phyloP scores from a whole-genome alignment of 257 asterid genomes.

The Agastache rugosa region DNA sequence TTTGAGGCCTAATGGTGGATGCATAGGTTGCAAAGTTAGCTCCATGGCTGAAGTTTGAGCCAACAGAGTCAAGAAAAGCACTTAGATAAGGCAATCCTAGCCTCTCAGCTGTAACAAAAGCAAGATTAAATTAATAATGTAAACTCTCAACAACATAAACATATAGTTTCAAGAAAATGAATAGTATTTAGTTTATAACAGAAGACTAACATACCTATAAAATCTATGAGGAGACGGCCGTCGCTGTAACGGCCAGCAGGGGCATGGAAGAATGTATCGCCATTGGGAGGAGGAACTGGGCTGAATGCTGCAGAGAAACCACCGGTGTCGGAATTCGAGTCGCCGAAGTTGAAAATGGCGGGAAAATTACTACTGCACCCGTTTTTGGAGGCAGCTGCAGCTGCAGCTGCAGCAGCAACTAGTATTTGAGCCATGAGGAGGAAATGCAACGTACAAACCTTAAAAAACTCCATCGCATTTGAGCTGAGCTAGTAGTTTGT shows the following conservation, averaged over 20 bases:
- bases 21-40: conserved; percentile 88
- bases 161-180: neutral
- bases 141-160: too few relatives aligned
- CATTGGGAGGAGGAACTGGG: conserved; percentile 70
- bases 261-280: conserved; percentile 59
- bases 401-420: conserved; percentile 44
- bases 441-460: neutral
- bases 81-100: conserved; percentile 61
- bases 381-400: too few relatives aligned
- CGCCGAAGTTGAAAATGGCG: conserved; percentile 84
- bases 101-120: conserved; percentile 52
- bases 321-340: conserved; percentile 91
- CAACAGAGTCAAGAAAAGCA: conserved; percentile 81
- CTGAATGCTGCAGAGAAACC: conserved; percentile 79
- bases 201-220: neutral
- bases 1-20: conserved; percentile 81
- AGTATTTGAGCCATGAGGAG: neutral
- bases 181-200: neutral
- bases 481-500: too few relatives aligned
- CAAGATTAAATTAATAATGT: neutral
- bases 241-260: conserved; percentile 72
- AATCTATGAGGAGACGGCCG: conserved; percentile 75
- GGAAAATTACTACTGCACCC: too few relatives aligned
- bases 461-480: neutral
- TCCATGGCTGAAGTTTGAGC: conserved; percentile 83